A percentile compares a stretch with the other conserved stretches of the same genome.
Evolutionary conservation across 176 grass and related monocot species (phyloP).

Genomic region (Zea luxurians): DNA sequence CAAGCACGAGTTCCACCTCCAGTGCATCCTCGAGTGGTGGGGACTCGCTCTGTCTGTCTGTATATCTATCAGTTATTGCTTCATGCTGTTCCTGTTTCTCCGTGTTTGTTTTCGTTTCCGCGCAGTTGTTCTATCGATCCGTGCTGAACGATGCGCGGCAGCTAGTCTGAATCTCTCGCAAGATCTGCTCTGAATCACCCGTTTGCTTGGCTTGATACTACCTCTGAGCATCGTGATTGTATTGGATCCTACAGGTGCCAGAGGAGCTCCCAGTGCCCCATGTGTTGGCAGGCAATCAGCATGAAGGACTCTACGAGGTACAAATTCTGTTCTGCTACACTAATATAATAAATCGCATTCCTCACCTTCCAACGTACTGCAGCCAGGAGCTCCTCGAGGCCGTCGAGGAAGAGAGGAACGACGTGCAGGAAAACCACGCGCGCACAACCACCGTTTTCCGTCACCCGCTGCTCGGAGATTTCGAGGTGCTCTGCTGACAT

Average conservation of each 20-base stretch:
- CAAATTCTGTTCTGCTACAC: slow-evolving; percentile 23
- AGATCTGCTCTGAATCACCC: no score
- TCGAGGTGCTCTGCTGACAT: slow-evolving; percentile 63
- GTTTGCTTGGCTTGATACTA: no score
- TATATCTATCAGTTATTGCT: background rate
- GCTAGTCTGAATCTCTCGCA: background rate
- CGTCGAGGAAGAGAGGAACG: slow-evolving; percentile 68
- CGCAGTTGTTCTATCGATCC: background rate
- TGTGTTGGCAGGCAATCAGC: slow-evolving; percentile 89
- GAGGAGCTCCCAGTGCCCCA: slow-evolving; percentile 87
- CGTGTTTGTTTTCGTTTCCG: background rate
- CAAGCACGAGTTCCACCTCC: slow-evolving; percentile 70
- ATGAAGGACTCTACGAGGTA: slow-evolving; percentile 86
- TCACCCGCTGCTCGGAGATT: slow-evolving; percentile 69
- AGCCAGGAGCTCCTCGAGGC: slow-evolving; percentile 88
- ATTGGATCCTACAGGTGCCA: background rate
- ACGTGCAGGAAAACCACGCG: slow-evolving; percentile 42
- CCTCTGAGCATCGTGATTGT: no score
- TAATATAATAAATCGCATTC: background rate
- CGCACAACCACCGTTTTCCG: slow-evolving; percentile 57
- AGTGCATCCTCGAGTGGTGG: slow-evolving; percentile 76
- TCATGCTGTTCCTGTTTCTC: background rate
- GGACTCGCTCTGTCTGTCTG: background rate
- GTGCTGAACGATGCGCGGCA: background rate
- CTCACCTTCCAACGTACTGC: background rate